A percentile compares a stretch with the other conserved stretches of the same genome.
Evolutionary conservation across 192 early-diverging fungal genomes (phyloP).

Genomic region (Coemansia sp.): DNA sequence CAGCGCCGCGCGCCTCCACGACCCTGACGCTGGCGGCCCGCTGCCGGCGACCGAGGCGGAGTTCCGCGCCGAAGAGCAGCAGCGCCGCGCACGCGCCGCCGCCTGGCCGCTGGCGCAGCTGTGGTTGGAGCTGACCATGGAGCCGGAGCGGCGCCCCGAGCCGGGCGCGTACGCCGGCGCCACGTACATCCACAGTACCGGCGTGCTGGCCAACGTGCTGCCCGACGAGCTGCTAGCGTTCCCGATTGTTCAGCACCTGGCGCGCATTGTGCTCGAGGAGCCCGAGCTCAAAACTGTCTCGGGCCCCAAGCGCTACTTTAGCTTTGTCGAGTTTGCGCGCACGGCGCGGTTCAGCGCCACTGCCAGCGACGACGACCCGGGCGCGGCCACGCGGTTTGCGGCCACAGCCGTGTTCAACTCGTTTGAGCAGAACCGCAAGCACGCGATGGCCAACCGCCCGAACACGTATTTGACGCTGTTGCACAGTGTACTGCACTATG

Average conservation of each 20-base stretch:
- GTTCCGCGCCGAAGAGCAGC: conserved; percentile 36
- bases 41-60: conserved; percentile 19
- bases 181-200: conserved; percentile 42
- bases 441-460: conserved; percentile 60
- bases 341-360: conserved; percentile 2
- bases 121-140: conserved; percentile 45
- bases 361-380: background rate
- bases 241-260: conserved; percentile 54
- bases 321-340: conserved; percentile 41
- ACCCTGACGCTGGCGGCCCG: background rate
- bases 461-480: conserved; percentile 70
- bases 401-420: conserved; percentile 63
- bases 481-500: conserved; percentile 71
- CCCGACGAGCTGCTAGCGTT: conserved; percentile 53
- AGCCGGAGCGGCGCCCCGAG: conserved; percentile 12
- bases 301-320: conserved; percentile 50
- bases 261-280: conserved; percentile 55
- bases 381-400: conserved; percentile 31
- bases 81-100: conserved; percentile 8
- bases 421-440: conserved; percentile 51
- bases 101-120: conserved; percentile 29
- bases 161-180: conserved; percentile 12
- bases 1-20: conserved; percentile 14
- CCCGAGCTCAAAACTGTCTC: conserved; percentile 58
- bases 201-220: conserved; percentile 45